Base-by-base conservation (phyloP, 2,329 filamentous ascomycete species). In the Canariomyces notabilis region DNA sequence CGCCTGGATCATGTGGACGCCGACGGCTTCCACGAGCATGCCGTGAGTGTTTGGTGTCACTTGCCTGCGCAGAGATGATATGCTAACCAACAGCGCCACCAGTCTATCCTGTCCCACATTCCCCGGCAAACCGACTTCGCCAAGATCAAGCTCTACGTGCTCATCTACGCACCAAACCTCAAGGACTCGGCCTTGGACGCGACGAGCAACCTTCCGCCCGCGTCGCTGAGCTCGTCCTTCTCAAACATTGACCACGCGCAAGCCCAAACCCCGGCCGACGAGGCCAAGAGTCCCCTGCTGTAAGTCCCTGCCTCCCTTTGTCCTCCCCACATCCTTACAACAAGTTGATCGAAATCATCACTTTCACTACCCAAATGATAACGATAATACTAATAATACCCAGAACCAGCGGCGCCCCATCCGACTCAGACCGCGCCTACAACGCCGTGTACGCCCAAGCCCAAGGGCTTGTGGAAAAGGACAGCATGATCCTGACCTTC, bases 41-140 rank as follows among this genome's bases (percentile, higher is more conserved):
- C 87, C 44, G 89, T 95, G 79, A 67, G 86, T 72, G n/a, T 6
- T n/a, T 26, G 6, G 5, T 36, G 2, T 12, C 9, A 29, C 14
- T 11, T 8, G 26, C 4, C 11, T 14, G 15, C 11, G 6, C 16
- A n/a, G n/a, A n/a, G n/a, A n/a, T n/a, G n/a, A 36, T 21, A 2
- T 15, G 32, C 46, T 56, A 51, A 58, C 46, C 23, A 26, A n/a
- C 2, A 1, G n/a, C 1, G 26, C 18, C 50, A 42, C 29, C 34
- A 90, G 86, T 89, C 86, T 21, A 87, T 97, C 56, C 76, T 97
- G 46, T 94, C 90, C 35, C 86, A 95, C 64, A 86, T 97, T 40
- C 88, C 89, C 31, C 79, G 83, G 52, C 79, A 85, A 49, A 82
- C 84, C 55, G 82, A 95, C 64, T 79, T 84, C 52, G 79, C 81